Evolutionary conservation across 2,329 filamentous ascomycete genomes (phyloP).

Genomic region (Cladobotryum mycophilum): DNA sequence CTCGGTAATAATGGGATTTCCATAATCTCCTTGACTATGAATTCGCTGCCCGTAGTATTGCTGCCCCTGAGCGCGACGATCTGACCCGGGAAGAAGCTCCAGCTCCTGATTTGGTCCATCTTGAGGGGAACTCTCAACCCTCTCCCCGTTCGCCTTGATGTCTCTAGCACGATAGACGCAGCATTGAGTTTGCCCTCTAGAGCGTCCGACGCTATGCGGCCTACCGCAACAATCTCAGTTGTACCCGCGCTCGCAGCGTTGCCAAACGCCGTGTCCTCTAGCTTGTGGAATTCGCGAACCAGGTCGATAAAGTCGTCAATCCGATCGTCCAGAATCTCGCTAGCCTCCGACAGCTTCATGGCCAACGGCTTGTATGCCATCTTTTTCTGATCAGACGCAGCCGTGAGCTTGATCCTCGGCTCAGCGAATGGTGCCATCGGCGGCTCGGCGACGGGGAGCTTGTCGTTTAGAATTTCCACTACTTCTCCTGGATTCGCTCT

Average conservation of each 20-base stretch:
- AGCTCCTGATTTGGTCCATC: constrained; percentile 59
- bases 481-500: constrained; percentile 75
- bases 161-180: constrained; percentile 82
- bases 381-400: constrained; percentile 84
- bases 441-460: constrained; percentile 60
- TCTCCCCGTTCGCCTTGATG: constrained; percentile 74
- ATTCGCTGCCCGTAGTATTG: constrained; percentile 80
- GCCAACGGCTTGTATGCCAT: constrained; percentile 86
- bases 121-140: constrained; percentile 77
- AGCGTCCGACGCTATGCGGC: constrained; percentile 83
- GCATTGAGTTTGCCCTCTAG: constrained; percentile 80
- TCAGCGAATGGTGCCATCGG: constrained; percentile 68
- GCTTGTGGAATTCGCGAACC: constrained; percentile 64
- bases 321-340: constrained; percentile 87
- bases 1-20: constrained; percentile 66
- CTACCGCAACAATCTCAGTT: constrained; percentile 80
- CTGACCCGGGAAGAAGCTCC: constrained; percentile 90
- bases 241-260: constrained; percentile 82
- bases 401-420: constrained; percentile 74
- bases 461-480: constrained; percentile 74
- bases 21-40: constrained; percentile 72
- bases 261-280: constrained; percentile 78
- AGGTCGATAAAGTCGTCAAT: constrained; percentile 83
- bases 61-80: constrained; percentile 82
- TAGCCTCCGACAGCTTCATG: constrained; percentile 89